Percentiles rank a stretch among this genome's conserved stretches.
phyloP scores from a whole-genome alignment of 148 eudicot genomes.

The Amaranthus hypochondriacus region DNA sequence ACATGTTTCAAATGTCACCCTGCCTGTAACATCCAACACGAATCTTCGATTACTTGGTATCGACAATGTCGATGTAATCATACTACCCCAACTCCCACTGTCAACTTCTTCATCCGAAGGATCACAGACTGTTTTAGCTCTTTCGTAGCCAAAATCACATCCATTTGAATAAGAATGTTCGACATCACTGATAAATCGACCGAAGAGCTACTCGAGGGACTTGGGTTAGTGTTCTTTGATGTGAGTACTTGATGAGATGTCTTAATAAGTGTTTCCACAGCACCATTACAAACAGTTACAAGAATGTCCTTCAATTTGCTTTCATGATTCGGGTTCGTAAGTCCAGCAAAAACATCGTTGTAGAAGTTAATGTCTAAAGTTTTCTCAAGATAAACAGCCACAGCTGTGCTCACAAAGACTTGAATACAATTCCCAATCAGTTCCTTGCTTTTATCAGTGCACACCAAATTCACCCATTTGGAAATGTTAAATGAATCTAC shows the following conservation, averaged over 20 bases:
- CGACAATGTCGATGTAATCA: conserved; percentile 65
- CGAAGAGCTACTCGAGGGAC: conserved; percentile 9
- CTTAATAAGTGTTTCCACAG: conserved; percentile 75
- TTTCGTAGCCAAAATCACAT: conserved; percentile 13
- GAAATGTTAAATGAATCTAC: conserved; percentile 29
- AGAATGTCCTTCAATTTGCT: conserved; percentile 48
- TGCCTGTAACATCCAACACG: conserved; percentile 73
- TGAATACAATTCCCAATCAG: conserved; percentile 56
- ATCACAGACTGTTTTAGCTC: conserved; percentile 6
- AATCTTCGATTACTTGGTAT: conserved; percentile 67
- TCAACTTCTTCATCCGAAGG: conserved; percentile 24
- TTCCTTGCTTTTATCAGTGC: conserved; percentile 38
- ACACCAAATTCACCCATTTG: conserved; percentile 43
- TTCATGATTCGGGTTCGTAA: conserved; percentile 76
- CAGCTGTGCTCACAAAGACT: conserved; percentile 79
- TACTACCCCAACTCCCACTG: conserved; percentile 42
- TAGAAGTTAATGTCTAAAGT: conserved; percentile 58
- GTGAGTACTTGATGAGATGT: conserved; percentile 79
- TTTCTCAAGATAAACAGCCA: conserved; percentile 71
- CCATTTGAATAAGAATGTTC: conserved; percentile 13
- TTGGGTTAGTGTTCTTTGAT: conserved; percentile 25
- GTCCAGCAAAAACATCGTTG: conserved; percentile 65
- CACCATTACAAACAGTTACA: conserved; percentile 64
- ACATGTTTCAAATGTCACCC: conserved; percentile 71
- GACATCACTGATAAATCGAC: conserved; percentile 18